A percentile compares a stretch with the other conserved stretches of the same genome.
Evolutionary conservation across 306 rosid species (phyloP).

Genomic region (Rosa lucieae): DNA sequence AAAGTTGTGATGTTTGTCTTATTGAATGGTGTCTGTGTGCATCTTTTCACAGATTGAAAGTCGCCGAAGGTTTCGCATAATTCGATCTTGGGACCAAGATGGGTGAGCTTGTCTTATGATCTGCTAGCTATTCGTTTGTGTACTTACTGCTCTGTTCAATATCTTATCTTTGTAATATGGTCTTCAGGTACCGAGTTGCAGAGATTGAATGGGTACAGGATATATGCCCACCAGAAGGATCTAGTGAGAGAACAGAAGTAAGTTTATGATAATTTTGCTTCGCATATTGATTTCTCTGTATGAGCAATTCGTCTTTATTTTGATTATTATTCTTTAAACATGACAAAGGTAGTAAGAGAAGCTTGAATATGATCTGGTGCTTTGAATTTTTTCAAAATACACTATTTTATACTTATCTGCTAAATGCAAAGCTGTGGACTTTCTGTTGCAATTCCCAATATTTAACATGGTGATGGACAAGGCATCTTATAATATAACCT

Average conservation of each 20-base stretch:
- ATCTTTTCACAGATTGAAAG: constrained; percentile 73
- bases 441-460: background rate
- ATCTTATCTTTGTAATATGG: constrained; percentile 27
- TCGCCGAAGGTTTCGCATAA: constrained; percentile 71
- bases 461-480: background rate
- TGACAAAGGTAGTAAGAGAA: background rate
- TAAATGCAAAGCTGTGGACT: background rate
- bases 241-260: constrained; percentile 68
- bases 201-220: constrained; percentile 90
- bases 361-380: background rate
- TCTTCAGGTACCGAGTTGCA: constrained; percentile 86
- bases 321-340: background rate
- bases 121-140: constrained; percentile 19
- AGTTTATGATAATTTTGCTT: constrained; percentile 35
- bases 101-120: constrained; percentile 58
- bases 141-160: constrained; percentile 12
- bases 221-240: constrained; percentile 60
- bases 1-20: background rate
- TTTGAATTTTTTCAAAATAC: background rate
- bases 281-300: background rate
- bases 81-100: constrained; percentile 87
- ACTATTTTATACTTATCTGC: background rate
- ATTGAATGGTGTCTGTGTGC: background rate
- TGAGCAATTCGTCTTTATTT: background rate
- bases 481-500: background rate